phyloP scores from a whole-genome alignment of 1,284 basidiomycete genomes.

The Austroboletus rostrupii region DNA sequence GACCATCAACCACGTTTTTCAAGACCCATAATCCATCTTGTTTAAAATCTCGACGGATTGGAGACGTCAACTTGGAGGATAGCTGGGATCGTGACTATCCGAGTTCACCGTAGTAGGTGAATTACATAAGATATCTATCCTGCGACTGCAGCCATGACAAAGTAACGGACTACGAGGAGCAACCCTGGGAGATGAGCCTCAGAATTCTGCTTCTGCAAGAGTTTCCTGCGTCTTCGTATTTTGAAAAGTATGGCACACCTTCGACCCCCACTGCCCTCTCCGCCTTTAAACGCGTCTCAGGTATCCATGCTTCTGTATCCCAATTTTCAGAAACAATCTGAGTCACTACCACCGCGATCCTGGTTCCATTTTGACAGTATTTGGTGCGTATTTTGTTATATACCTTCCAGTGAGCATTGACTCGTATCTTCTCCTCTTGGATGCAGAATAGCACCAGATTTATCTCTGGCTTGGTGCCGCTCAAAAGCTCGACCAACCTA shows the following conservation, averaged over 20 bases:
- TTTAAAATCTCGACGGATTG: no score
- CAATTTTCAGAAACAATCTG: conserved; percentile 34
- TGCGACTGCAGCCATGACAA: no score
- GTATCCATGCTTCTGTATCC: conserved; percentile 20
- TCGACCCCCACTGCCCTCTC: conserved; percentile 7
- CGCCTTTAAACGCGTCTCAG: conserved; percentile 22
- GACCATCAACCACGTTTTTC: no score
- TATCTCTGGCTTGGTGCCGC: conserved; percentile 8
- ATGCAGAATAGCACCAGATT: conserved; percentile 17
- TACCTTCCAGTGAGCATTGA: conserved; percentile 12
- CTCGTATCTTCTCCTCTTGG: conserved; percentile 11
- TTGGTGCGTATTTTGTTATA: conserved; percentile 11
- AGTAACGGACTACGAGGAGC: no score
- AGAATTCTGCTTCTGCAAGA: no score
- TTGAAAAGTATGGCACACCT: no score
- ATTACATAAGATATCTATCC: no score
- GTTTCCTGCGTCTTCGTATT: no score
- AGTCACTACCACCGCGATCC: conserved; percentile 29
- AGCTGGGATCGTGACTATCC: no score
- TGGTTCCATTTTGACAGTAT: conserved; percentile 14
- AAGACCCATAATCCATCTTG: no score
- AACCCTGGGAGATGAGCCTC: conserved; percentile 1
- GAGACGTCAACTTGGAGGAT: no score
- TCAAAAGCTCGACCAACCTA: conserved; percentile 10
- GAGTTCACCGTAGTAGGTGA: no score